Conservation (phyloP, 495 filamentous ascomycete genomes). For the Neurospora tetraspora region DNA sequence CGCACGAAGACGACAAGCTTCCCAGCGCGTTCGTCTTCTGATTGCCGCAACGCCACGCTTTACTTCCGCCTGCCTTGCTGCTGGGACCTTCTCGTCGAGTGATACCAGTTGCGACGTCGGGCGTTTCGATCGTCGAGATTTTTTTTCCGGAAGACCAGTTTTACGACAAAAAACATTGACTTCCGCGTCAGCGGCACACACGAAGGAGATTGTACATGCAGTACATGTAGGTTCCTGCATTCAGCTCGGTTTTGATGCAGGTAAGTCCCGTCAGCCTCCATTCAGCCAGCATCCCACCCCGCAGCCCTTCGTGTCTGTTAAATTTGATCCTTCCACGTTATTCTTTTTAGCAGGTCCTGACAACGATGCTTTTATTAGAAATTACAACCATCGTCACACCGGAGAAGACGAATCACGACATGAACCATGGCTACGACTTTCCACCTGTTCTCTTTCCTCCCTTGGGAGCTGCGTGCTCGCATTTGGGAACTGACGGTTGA, state of each 20-base stretch:
- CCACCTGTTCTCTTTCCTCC: not conserved
- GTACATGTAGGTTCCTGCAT: not conserved
- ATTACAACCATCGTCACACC: not conserved
- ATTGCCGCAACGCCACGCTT: not conserved
- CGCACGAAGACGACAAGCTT: not conserved
- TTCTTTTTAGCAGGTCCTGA: not conserved
- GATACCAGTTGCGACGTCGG: not conserved
- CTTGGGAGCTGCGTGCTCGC: not conserved
- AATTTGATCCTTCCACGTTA: not conserved
- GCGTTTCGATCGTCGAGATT: not conserved
- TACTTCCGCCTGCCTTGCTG: not conserved
- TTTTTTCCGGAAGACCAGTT: not conserved
- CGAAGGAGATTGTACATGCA: not conserved
- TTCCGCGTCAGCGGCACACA: not conserved
- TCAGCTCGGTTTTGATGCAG: not conserved
- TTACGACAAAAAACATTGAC: not conserved
- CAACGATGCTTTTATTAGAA: not conserved
- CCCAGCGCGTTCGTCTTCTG: not conserved
- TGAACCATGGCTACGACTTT: not conserved
- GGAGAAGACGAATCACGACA: not conserved
- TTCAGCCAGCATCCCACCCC: not conserved
- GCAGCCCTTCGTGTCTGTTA: not conserved
- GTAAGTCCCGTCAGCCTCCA: not conserved
- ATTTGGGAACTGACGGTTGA: not conserved
- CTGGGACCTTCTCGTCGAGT: not conserved